phyloP scores from a whole-genome alignment of 116 monocot species.

The Cymodocea nodosa region DNA sequence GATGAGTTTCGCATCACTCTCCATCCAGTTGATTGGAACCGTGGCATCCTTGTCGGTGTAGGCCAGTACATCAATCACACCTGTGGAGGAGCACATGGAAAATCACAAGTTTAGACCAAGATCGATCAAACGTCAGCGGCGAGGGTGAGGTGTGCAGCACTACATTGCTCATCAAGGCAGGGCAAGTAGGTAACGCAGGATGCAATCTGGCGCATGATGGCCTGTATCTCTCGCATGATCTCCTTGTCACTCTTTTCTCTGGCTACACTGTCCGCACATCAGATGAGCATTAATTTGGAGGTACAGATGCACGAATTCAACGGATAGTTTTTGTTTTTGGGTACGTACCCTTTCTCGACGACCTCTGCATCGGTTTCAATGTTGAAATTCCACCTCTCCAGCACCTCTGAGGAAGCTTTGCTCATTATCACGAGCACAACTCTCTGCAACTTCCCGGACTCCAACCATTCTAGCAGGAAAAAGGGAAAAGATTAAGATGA shows the following conservation, averaged over 20 bases:
- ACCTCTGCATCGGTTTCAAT: constrained; percentile 84
- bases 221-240: constrained; percentile 99
- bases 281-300: too few relatives aligned
- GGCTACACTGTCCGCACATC: constrained; percentile 29
- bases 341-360: constrained; percentile 60
- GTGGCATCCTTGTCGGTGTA: constrained; percentile 82
- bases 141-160: not conserved
- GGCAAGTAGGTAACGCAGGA: constrained; percentile 96
- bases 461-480: constrained; percentile 56
- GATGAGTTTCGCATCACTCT: constrained; percentile 93
- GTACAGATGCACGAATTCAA: too few relatives aligned
- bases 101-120: not conserved
- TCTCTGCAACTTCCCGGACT: constrained; percentile 79
- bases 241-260: constrained; percentile 94
- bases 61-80: constrained; percentile 86
- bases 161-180: constrained; percentile 91
- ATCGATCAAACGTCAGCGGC: not conserved
- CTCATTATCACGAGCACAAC: constrained; percentile 95
- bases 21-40: constrained; percentile 78
- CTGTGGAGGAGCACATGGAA: constrained; percentile 16
- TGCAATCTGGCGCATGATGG: constrained; percentile 94
- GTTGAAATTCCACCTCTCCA: constrained; percentile 96
- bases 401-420: constrained; percentile 69
- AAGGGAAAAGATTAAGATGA: not conserved
- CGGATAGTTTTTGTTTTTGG: not conserved